phyloP scores from a whole-genome alignment of 371 early-diverging fungal species.

The Actinomucor elegans region DNA sequence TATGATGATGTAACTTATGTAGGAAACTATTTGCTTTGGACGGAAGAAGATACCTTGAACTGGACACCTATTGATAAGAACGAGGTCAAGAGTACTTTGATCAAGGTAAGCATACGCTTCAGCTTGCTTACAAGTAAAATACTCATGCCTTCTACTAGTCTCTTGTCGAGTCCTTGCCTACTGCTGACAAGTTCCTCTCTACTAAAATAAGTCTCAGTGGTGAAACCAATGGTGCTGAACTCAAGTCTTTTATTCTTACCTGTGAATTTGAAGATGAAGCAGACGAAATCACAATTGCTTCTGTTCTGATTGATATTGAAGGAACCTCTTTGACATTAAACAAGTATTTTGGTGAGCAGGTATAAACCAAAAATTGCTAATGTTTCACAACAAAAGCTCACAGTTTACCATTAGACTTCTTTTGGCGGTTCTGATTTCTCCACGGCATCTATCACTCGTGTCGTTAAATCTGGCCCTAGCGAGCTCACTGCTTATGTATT shows the following conservation, averaged over 20 bases:
- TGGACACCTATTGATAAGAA: slow-evolving; percentile 33
- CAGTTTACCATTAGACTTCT: no score
- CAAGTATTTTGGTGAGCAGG: slow-evolving; percentile 27
- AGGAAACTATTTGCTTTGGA: slow-evolving; percentile 37
- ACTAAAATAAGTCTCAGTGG: slow-evolving; percentile 13
- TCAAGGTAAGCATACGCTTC: slow-evolving; percentile 29
- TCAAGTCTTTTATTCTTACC: slow-evolving; percentile 8
- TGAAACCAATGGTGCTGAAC: background rate
- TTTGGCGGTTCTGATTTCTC: slow-evolving; percentile 22
- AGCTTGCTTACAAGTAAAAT: no score
- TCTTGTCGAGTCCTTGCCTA: slow-evolving; percentile 10
- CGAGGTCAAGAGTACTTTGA: slow-evolving; percentile 17
- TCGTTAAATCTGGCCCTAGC: slow-evolving; percentile 1
- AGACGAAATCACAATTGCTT: slow-evolving; percentile 4
- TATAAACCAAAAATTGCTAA: slow-evolving; percentile 17
- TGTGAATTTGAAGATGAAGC: slow-evolving; percentile 10
- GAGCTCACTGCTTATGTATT: slow-evolving; percentile 10
- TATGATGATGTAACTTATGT: slow-evolving; percentile 17
- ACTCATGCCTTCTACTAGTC: slow-evolving; percentile 1
- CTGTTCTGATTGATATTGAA: slow-evolving; percentile 19
- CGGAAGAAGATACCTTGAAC: slow-evolving; percentile 31
- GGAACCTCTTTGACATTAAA: slow-evolving; percentile 11
- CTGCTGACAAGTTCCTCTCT: slow-evolving; percentile 10
- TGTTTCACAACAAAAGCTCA: no score
- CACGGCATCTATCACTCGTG: slow-evolving; percentile 9